Evolutionary conservation across 345 rosid species (phyloP).

Genomic region (Brassica juncea): DNA sequence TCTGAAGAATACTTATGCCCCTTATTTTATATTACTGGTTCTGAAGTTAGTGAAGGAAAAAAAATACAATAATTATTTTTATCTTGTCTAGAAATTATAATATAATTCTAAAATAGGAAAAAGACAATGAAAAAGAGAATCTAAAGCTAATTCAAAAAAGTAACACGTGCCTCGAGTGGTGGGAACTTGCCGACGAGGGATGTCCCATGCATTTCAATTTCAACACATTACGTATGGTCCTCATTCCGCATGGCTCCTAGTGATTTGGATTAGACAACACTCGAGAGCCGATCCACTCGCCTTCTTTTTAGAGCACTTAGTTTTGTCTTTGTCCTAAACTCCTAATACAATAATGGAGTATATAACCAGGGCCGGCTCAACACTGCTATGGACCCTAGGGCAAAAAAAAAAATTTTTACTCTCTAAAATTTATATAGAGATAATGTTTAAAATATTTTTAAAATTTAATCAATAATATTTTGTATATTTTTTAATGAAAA

Average conservation of each 20-base stretch:
- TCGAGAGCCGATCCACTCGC: constrained; percentile 24
- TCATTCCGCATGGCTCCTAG: constrained; percentile 9
- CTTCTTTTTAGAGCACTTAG: constrained; percentile 25
- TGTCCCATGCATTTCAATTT: constrained; percentile 21
- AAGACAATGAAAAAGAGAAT: constrained; percentile 5
- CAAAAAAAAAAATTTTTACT: too few relatives aligned
- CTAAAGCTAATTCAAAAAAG: constrained; percentile 19
- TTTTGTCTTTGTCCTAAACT: background rate
- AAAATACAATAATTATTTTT: background rate
- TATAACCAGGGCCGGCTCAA: too few relatives aligned
- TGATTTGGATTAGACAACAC: constrained; percentile 3
- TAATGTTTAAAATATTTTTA: too few relatives aligned
- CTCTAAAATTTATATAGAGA: too few relatives aligned
- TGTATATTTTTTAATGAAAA: too few relatives aligned
- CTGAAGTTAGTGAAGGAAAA: background rate
- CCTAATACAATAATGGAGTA: background rate
- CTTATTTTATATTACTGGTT: background rate
- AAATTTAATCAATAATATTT: too few relatives aligned
- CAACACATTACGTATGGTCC: constrained; percentile 17
- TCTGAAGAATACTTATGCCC: background rate
- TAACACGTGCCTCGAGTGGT: constrained; percentile 20
- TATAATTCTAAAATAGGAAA: background rate
- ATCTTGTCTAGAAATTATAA: background rate
- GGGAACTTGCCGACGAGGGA: constrained; percentile 19
- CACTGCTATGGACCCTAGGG: too few relatives aligned